phyloP scores from a whole-genome alignment of 139 green algal species.

The Microglena sp. region DNA sequence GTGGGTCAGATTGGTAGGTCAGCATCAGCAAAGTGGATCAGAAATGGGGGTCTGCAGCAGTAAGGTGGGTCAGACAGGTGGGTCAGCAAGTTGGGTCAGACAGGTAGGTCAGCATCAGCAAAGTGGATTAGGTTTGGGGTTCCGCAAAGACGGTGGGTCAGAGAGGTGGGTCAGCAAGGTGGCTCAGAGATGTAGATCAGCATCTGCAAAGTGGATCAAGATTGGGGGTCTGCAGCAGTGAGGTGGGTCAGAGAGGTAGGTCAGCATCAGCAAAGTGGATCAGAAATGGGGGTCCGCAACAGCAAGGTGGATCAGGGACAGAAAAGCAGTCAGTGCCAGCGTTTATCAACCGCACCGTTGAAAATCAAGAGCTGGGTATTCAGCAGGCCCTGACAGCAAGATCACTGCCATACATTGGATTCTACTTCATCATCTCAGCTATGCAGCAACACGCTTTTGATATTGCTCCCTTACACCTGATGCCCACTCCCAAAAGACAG shows the following conservation, averaged over 20 bases:
- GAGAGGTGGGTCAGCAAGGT: not conserved
- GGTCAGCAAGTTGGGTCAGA: not conserved
- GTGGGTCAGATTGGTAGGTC: not conserved
- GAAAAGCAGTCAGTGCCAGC: no score
- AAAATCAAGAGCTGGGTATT: no score
- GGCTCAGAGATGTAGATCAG: not conserved
- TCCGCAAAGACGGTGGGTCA: not conserved
- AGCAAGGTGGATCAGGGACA: no score
- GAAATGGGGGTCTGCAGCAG: not conserved
- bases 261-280: not conserved
- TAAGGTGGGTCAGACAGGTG: not conserved
- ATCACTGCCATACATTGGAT: no score
- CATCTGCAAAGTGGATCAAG: not conserved
- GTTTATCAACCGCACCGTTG: no score
- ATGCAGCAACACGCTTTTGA: no score
- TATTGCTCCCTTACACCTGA: no score
- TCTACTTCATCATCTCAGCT: no score
- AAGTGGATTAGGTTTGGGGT: not conserved
- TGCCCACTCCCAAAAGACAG: no score
- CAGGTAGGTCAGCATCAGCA: not conserved
- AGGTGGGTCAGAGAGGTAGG: not conserved
- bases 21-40: not conserved
- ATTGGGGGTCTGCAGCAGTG: not conserved
- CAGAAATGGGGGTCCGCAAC: not conserved
- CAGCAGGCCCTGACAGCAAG: no score